These are phyloP conservation scores for Candida ortonii DNA, from an alignment of 805 yeast genomes.

Conservation along the genomic window DNA sequence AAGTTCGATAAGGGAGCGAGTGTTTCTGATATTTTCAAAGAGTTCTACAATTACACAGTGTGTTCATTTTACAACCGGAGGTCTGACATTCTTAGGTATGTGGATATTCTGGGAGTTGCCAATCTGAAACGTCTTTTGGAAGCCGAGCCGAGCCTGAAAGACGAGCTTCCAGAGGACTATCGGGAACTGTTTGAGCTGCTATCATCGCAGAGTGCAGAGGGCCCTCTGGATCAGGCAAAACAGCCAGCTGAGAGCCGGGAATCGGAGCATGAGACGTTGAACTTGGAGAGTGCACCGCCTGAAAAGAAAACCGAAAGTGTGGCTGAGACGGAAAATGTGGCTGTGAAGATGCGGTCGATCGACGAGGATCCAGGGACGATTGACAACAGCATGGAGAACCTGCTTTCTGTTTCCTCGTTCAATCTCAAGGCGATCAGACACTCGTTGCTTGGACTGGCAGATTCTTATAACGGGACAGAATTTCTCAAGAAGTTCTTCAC, in stretches of 20 bases:
- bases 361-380: constrained; percentile 37
- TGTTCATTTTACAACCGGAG: constrained; percentile 23
- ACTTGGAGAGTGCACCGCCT: neutral
- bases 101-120: constrained; percentile 46
- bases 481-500: constrained; percentile 22
- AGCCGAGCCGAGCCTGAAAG: constrained; percentile 22
- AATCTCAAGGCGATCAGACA: constrained; percentile 80
- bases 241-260: neutral
- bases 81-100: constrained; percentile 38
- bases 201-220: too few relatives aligned
- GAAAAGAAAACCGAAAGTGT: neutral
- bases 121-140: constrained; percentile 39
- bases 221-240: neutral
- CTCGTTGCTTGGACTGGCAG: constrained; percentile 53
- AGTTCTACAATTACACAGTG: constrained; percentile 18
- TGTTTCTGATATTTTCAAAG: constrained; percentile 13
- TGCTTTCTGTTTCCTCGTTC: constrained; percentile 68
- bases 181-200: constrained; percentile 22
- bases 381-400: constrained; percentile 49
- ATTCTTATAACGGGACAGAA: constrained; percentile 25
- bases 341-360: neutral
- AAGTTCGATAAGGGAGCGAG: constrained; percentile 24
- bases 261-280: constrained; percentile 19
- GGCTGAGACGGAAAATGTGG: neutral
- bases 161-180: constrained; percentile 27